Base-by-base conservation (phyloP, 2,329 filamentous ascomycete genomes). In the Apiospora malaysiana region DNA sequence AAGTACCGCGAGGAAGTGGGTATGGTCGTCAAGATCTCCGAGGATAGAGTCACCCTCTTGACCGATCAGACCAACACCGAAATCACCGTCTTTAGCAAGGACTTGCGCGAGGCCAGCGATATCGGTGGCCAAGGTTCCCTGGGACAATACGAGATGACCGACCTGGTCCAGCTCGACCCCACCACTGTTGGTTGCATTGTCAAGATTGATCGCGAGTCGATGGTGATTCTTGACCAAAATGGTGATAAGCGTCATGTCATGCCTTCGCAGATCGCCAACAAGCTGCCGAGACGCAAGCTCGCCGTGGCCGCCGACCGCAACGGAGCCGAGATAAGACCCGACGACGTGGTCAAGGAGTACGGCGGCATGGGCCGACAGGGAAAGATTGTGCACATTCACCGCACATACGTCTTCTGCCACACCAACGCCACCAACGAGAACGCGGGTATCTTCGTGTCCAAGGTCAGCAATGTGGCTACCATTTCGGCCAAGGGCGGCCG, bases 11-110 rank as follows among this genome's bases (percentile, higher is more conserved):
- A 98, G 76, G 96, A 99, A 83, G 93, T 98, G 63, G 96, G 96
- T 82, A 97, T 98, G 89, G 95, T 99, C 68, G 94, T 98, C 74
- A 94, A 94, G 80, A 96, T 98, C 75, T 92, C 90, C 67, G 94
- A 97, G 72, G 96, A 99, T 80, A 91, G 93, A 49, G 94, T 99
- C 71, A 98, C 96, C 1, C 86, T 99, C 74, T 85, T 99, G 74
- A 97, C 94, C 66, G 96, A 99, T 82, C 94, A 96, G 80, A 96
- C 90, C 72, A 95, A 96, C 82, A 91, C 92, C 69, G 96, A 99
- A 80, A 94, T 99, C 76, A 98, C 95, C 0, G 96, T 99, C 45
- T 99, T 99, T 80, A 98, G 95, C 85, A 98, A 97, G 81, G 96
- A 99, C 83, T 84, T 99, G 72, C 90, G 97, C 75, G 94, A 97